phyloP scores from a whole-genome alignment of 2,329 filamentous ascomycete species.

The Penicillium corylophilum region DNA sequence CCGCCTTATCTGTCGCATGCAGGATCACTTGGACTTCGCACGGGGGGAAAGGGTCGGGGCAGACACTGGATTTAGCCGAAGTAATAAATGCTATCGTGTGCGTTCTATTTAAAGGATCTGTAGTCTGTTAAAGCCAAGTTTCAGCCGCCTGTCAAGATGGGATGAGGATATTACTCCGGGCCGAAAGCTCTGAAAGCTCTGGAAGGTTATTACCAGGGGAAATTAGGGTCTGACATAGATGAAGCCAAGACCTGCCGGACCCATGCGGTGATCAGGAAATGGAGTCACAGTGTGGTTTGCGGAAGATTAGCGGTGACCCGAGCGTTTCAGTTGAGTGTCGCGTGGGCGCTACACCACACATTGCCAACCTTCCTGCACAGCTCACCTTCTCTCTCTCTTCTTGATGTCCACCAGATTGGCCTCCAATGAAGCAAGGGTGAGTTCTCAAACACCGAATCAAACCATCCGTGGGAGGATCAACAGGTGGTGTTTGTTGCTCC shows the following conservation, averaged over 20 bases:
- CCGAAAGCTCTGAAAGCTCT: no score
- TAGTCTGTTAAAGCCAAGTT: background rate
- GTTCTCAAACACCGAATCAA: constrained; percentile 18
- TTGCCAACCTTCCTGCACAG: background rate
- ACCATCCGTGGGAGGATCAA: constrained; percentile 13
- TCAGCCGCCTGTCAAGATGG: background rate
- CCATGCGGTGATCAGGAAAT: background rate
- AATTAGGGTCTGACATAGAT: constrained; percentile 19
- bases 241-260: constrained; percentile 1
- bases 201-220: no score
- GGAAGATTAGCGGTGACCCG: background rate
- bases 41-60: background rate
- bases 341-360: background rate
- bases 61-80: constrained; percentile 2
- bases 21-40: background rate
- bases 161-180: background rate
- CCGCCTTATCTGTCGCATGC: constrained; percentile 1
- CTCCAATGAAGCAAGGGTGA: constrained; percentile 10
- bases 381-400: background rate
- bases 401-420: constrained; percentile 16
- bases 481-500: constrained; percentile 15
- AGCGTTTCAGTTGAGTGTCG: background rate
- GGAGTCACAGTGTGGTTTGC: background rate
- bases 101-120: background rate
- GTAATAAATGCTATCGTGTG: background rate